Conservation (phyloP, 2,329 filamentous ascomycete genomes). For the Torrubiella hemipterigena region DNA sequence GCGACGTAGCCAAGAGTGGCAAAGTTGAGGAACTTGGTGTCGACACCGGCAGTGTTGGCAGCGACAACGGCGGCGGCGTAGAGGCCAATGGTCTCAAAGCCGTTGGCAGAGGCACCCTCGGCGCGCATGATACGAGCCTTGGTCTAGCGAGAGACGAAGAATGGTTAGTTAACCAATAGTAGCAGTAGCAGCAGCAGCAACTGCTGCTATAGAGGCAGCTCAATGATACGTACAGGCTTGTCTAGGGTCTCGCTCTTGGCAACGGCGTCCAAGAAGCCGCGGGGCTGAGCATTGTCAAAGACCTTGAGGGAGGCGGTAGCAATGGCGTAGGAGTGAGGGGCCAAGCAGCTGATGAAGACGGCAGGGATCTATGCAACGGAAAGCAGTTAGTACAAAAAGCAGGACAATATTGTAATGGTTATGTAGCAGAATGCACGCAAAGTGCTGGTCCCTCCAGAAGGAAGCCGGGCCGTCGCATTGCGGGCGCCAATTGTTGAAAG, state of each 20-base stretch:
- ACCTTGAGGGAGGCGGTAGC: slow-evolving; percentile 17
- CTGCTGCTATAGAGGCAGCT: too few species aligned
- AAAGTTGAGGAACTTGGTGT: slow-evolving; percentile 23
- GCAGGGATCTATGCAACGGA: slow-evolving; percentile 23
- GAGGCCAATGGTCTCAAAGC: slow-evolving; percentile 30
- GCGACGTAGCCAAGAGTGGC: slow-evolving; percentile 26
- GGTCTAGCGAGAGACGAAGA: slow-evolving; percentile 24
- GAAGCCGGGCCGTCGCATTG: background rate
- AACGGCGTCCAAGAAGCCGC: slow-evolving; percentile 18
- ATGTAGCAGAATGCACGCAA: too few species aligned
- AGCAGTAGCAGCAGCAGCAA: too few species aligned
- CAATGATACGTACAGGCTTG: slow-evolving; percentile 13
- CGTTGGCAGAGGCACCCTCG: slow-evolving; percentile 34
- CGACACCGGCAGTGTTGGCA: slow-evolving; percentile 30
- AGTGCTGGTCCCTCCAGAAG: background rate
- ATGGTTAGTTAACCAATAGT: background rate
- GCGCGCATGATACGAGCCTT: slow-evolving; percentile 43
- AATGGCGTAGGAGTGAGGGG: slow-evolving; percentile 20
- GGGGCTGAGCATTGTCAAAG: slow-evolving; percentile 27
- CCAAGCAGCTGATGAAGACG: slow-evolving; percentile 21
- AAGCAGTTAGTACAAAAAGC: background rate
- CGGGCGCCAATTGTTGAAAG: background rate
- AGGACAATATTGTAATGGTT: too few species aligned
- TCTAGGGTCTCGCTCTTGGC: slow-evolving; percentile 18
- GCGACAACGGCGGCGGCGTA: slow-evolving; percentile 31